Evolutionary conservation across 202 grass and related monocot species (phyloP).

Genomic region (Setaria viridis): DNA sequence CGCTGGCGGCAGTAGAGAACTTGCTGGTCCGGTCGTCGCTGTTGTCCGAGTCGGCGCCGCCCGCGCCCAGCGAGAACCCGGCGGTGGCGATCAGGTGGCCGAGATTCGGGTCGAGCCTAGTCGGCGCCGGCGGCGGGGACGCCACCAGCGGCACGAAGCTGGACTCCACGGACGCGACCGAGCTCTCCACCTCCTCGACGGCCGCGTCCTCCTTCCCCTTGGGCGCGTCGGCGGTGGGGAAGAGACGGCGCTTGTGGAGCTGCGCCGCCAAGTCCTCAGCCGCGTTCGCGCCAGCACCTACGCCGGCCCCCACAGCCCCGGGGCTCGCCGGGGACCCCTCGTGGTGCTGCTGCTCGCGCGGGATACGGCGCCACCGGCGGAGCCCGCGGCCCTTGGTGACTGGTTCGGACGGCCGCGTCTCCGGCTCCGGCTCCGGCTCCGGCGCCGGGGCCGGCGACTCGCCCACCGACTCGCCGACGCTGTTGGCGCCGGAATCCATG

Average conservation of each 20-base stretch:
- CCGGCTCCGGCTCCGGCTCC: background rate
- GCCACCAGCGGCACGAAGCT: conserved; percentile 44
- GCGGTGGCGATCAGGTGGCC: conserved; percentile 59
- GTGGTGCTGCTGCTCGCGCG: conserved; percentile 60
- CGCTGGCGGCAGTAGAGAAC: conserved; percentile 64
- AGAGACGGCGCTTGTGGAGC: conserved; percentile 69
- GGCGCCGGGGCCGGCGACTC: conserved; percentile 47
- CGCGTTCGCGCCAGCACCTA: background rate
- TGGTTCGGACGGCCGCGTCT: background rate
- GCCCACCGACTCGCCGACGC: conserved; percentile 45
- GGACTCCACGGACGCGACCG: conserved; percentile 70
- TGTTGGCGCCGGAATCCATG: conserved; percentile 64
- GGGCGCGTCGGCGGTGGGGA: conserved; percentile 31
- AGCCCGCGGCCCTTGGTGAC: conserved; percentile 69
- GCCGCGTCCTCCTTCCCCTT: conserved; percentile 53
- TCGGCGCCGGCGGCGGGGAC: conserved; percentile 41
- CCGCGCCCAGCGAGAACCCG: conserved; percentile 66
- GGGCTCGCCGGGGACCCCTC: conserved; percentile 49
- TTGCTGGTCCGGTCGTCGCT: conserved; percentile 77
- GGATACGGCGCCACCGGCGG: conserved; percentile 84
- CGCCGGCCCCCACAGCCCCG: background rate
- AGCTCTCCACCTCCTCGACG: conserved; percentile 58
- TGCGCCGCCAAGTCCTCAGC: conserved; percentile 55
- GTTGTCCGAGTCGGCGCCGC: conserved; percentile 73
- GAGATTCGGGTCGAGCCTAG: conserved; percentile 58